A percentile compares a stretch with the other conserved stretches of the same genome.
phyloP scores from a whole-genome alignment of 78 protist species.

The Dictyostelium discoideum region DNA sequence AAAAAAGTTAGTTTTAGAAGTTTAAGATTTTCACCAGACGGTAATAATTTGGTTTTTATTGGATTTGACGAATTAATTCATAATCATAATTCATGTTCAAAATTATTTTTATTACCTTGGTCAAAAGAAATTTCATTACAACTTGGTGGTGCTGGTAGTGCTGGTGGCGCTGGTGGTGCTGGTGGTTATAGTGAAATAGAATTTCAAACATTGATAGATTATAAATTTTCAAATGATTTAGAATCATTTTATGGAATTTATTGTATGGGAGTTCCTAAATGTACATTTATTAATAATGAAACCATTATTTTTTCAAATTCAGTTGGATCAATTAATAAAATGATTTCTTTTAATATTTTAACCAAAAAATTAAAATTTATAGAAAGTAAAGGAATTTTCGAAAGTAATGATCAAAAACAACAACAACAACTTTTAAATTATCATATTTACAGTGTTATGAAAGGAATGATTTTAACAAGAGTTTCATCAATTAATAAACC shows the following conservation, averaged over 20 bases:
- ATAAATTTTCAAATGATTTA: conserved; percentile 15
- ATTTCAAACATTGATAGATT: background rate
- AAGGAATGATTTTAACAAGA: background rate
- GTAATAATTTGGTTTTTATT: conserved; percentile 18
- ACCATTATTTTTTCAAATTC: conserved; percentile 17
- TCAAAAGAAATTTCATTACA: background rate
- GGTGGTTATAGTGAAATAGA: background rate
- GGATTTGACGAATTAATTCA: conserved; percentile 25
- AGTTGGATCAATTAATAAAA: background rate
- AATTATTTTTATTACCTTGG: conserved; percentile 23
- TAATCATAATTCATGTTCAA: conserved; percentile 40
- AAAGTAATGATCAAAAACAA: background rate
- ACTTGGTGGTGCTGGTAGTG: no score
- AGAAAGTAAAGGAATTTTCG: background rate
- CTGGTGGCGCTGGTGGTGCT: no score
- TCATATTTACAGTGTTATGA: background rate
- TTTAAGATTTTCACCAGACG: conserved; percentile 55
- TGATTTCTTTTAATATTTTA: background rate
- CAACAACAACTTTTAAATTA: background rate
- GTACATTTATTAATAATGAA: conserved; percentile 17
- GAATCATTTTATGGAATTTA: conserved; percentile 43
- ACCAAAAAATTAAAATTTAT: background rate
- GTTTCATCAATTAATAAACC: background rate
- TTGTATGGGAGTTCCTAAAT: background rate
- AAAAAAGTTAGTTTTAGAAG: conserved; percentile 27